Evolutionary conservation across 768 basidiomycete species (phyloP), one percentile per base, ranked within the genome.

Genomic region (Russula griseocarnosa): DNA sequence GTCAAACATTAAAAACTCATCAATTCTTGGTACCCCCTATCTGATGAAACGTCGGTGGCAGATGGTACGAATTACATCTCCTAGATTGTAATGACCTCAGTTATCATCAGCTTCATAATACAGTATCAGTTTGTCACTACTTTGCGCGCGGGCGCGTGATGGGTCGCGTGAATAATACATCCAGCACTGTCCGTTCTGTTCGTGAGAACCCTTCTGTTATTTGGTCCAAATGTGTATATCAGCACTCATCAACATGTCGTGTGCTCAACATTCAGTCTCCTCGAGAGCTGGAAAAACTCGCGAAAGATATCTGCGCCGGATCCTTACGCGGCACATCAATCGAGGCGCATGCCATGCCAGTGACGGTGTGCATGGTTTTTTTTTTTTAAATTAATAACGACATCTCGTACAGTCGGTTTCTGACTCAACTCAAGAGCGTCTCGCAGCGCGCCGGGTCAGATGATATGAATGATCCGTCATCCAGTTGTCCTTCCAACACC

Each of bases 21-120:
- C 10, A 34, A 34, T n/a, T 36, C 32, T 14, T 14, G 8, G 55
- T 20, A 57, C 56, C 56, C 56, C 56, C 42, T 58, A 47, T 58
- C 5, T 24, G 42, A 44, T 16, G 26, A 20, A 20, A 57, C 30
- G 28, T 57, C 38, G 24, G 42, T 30, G 36, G 3, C 46, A 5
- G 26, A 2, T 28, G 22, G 32, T 30, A 32, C n/a, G 30, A 32
- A 22, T 53, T 53, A 26, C 9, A 9, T 26, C 54, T 55, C 36
- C 20, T 32, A 56, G 20, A 57, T 24, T 20, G 3, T n/a, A 14
- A 58, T 38, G 5, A 18, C 55, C 32, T 53, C 46, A 47, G 46
- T 9, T 22, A 22, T 22, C 11, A 36, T 36, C 36, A 13, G 36
- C 11, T 36, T 36, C 36, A 36, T 36, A 36, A 36, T 36, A 36